Percentiles rank a stretch among this genome's conserved stretches.
Evolutionary conservation across 2,329 filamentous ascomycete genomes (phyloP).

Genomic region (Dothistroma pini): DNA sequence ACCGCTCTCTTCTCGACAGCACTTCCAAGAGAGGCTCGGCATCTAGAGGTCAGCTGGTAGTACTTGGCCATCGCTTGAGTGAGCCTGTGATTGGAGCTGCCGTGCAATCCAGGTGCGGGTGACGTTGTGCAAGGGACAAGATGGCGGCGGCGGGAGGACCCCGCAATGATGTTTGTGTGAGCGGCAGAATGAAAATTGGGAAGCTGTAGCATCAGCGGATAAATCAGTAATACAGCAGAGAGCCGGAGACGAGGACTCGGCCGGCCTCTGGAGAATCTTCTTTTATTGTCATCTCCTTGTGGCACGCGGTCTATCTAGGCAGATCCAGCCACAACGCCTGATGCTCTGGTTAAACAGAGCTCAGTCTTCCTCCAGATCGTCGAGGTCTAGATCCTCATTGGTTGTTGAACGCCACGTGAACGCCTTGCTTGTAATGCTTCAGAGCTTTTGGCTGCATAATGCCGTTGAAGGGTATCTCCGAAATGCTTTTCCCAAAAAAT

Average conservation of each 20-base stretch:
- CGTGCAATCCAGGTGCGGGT: neutral
- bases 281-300: neutral
- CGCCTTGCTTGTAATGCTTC: conserved; percentile 24
- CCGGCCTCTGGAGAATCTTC: neutral
- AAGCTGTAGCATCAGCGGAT: neutral
- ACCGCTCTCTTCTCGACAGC: neutral
- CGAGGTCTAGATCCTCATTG: conserved; percentile 9
- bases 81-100: conserved; percentile 1
- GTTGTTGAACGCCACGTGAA: conserved; percentile 25
- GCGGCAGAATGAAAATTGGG: neutral
- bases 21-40: neutral
- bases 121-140: neutral
- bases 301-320: conserved; percentile 3
- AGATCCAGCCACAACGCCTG: conserved; percentile 2
- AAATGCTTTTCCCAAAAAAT: conserved; percentile 11
- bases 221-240: neutral
- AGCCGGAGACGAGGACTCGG: neutral
- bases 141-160: neutral
- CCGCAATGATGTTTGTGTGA: neutral
- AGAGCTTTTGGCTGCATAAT: conserved; percentile 16
- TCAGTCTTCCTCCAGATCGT: neutral
- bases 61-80: neutral
- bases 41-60: conserved; percentile 1
- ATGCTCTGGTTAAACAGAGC: conserved; percentile 6
- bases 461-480: conserved; percentile 24